These are phyloP conservation scores for Schwanniomyces etchellsii DNA, from an alignment of 1,139 yeast species.

Conservation along the genomic window DNA sequence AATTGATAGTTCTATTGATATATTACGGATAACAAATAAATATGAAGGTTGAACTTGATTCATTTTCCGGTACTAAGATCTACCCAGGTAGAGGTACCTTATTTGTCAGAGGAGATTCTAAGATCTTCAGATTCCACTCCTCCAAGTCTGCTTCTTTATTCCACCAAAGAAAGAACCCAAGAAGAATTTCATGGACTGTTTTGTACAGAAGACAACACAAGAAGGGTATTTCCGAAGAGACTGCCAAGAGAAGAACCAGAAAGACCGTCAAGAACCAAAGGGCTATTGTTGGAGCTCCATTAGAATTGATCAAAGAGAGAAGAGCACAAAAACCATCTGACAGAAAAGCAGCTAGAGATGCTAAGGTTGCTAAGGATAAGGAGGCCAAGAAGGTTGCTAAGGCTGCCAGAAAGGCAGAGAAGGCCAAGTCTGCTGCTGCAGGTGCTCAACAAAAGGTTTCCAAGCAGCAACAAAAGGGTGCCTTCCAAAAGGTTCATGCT, in stretches of 20 bases:
- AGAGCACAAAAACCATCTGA: constrained; percentile 94
- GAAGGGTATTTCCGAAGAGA: constrained; percentile 99
- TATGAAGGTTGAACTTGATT: constrained; percentile 99
- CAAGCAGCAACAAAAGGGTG: constrained; percentile 88
- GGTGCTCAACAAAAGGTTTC: constrained; percentile 61
- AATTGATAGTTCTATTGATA: neutral
- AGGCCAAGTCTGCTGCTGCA: constrained; percentile 80
- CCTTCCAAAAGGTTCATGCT: constrained; percentile 94
- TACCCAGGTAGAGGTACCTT: constrained; percentile 99
- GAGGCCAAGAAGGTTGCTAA: constrained; percentile 93
- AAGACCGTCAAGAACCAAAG: constrained; percentile 98
- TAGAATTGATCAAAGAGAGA: constrained; percentile 97
- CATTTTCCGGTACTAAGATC: constrained; percentile 98
- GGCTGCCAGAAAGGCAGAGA: constrained; percentile 92
- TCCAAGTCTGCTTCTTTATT: constrained; percentile 97
- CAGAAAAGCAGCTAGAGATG: constrained; percentile 97
- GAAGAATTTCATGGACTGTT: constrained; percentile 99
- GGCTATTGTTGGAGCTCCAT: constrained; percentile 99
- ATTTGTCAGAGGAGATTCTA: constrained; percentile 99
- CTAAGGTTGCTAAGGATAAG: constrained; percentile 86
- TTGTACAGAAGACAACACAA: constrained; percentile 99
- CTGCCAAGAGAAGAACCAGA: constrained; percentile 94
- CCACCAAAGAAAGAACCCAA: constrained; percentile 99
- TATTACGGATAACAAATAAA: constrained; percentile 8
- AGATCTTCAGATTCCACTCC: constrained; percentile 98